Conservation (phyloP, 306 rosid genomes). For the Lithocarpus polystachyus region DNA sequence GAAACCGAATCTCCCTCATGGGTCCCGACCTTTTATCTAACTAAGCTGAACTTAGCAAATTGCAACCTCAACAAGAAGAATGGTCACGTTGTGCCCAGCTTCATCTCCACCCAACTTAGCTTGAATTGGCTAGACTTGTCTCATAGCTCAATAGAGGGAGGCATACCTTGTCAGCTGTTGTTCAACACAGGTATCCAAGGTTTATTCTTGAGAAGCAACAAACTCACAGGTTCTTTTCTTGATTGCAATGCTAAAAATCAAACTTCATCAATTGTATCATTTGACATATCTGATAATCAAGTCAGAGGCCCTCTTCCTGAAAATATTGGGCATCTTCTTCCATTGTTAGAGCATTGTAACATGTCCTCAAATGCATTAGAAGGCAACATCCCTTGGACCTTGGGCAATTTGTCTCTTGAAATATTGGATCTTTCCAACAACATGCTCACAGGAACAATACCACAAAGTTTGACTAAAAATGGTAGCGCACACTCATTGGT, state of each 20-base stretch:
- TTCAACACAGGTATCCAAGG: neutral
- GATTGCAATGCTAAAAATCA: neutral
- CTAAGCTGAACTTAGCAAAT: neutral
- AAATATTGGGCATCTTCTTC: neutral
- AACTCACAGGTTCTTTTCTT: neutral
- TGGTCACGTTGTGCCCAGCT: neutral
- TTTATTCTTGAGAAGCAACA: neutral
- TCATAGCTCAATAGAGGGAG: neutral
- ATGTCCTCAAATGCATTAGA: neutral
- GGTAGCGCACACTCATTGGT: neutral
- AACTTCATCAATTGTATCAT: neutral
- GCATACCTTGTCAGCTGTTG: neutral
- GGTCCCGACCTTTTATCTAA: neutral
- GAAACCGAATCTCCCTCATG: neutral
- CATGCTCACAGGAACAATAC: neutral
- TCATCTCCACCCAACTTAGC: neutral
- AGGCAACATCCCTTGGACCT: neutral
- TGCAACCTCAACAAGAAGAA: neutral
- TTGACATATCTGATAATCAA: neutral
- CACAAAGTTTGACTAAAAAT: neutral
- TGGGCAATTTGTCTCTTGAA: neutral
- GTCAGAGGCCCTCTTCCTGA: neutral
- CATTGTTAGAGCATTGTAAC: neutral
- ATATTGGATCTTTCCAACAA: neutral
- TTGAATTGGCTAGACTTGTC: neutral